Conservation (phyloP, 208 protist species). For the Herpetomonas muscarum region DNA sequence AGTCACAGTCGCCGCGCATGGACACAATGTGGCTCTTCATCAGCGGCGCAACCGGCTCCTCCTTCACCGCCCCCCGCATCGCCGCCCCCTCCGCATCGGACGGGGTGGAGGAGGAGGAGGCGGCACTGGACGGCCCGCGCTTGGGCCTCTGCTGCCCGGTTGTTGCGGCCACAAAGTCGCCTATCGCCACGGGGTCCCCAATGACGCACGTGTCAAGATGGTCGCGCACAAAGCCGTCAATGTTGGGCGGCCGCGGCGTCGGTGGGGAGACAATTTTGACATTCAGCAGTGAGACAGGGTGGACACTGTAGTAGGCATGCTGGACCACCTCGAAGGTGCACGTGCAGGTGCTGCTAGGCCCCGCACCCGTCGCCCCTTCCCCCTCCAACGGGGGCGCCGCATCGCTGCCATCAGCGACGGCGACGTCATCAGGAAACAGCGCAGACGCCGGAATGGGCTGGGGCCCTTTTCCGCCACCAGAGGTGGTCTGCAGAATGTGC, state of each 20-base stretch:
- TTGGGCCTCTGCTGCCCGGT: not conserved
- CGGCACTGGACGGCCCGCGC: too few relatives aligned
- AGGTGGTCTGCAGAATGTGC: conserved; percentile 36
- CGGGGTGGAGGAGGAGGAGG: too few relatives aligned
- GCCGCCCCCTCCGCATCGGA: not conserved
- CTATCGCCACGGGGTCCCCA: conserved; percentile 61
- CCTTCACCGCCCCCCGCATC: conserved; percentile 12
- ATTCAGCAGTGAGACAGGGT: conserved; percentile 72
- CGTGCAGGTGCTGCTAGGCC: conserved; percentile 4
- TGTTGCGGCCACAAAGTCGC: conserved; percentile 14
- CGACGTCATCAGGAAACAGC: not conserved
- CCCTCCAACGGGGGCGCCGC: not conserved
- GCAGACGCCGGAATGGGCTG: conserved; percentile 20
- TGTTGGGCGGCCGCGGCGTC: conserved; percentile 37
- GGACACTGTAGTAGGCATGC: conserved; percentile 77
- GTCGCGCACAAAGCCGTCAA: conserved; percentile 53
- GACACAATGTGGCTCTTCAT: conserved; percentile 14
- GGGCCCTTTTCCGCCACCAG: conserved; percentile 8
- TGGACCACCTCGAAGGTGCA: conserved; percentile 56
- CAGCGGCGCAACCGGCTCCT: conserved; percentile 16
- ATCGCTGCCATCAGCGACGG: not conserved
- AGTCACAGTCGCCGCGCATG: conserved; percentile 78
- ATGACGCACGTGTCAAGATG: conserved; percentile 60
- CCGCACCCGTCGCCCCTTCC: not conserved
- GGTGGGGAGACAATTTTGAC: conserved; percentile 58